Percentiles rank a stretch among this genome's conserved stretches.
Evolutionary conservation across 2,329 filamentous ascomycete genomes (phyloP).

Genomic region (Fusarium circinatum): DNA sequence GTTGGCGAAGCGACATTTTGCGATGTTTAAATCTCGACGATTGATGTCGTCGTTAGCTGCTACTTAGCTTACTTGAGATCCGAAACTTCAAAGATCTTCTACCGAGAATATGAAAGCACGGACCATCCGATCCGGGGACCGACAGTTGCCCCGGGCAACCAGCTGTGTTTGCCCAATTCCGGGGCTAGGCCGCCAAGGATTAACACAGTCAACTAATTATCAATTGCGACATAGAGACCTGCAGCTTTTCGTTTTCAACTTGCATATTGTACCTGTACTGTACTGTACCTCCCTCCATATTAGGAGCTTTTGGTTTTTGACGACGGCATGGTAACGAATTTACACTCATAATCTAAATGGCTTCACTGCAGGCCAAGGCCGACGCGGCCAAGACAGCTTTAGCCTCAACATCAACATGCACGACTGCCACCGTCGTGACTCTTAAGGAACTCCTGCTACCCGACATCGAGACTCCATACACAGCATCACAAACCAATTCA

Average conservation of each 20-base stretch:
- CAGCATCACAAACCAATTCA: conserved; percentile 42
- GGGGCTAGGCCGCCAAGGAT: conserved; percentile 7
- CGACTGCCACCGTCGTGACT: conserved; percentile 58
- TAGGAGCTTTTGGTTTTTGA: conserved; percentile 37
- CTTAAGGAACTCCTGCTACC: conserved; percentile 59
- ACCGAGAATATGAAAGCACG: conserved; percentile 36
- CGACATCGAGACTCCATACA: conserved; percentile 45
- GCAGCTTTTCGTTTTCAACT: conserved; percentile 36
- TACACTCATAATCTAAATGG: conserved; percentile 51
- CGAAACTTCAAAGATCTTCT: conserved; percentile 28
- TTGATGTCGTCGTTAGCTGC: conserved; percentile 7
- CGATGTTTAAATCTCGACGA: not conserved
- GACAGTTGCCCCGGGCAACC: conserved; percentile 53
- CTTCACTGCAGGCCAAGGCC: conserved; percentile 55
- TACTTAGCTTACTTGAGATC: not conserved
- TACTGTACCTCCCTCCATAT: conserved; percentile 39
- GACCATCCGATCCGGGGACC: conserved; percentile 27
- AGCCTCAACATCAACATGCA: conserved; percentile 64
- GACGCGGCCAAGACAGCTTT: conserved; percentile 66
- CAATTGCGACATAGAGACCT: conserved; percentile 30
- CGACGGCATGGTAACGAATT: conserved; percentile 49
- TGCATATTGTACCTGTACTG: conserved; percentile 37
- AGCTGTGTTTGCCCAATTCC: conserved; percentile 46
- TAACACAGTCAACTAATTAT: conserved; percentile 13
- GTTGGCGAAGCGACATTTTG: conserved; percentile 31